These are phyloP conservation scores for Magnolia officinalis DNA, from an alignment of 164 flowering plant genomes.

Conservation along the genomic window DNA sequence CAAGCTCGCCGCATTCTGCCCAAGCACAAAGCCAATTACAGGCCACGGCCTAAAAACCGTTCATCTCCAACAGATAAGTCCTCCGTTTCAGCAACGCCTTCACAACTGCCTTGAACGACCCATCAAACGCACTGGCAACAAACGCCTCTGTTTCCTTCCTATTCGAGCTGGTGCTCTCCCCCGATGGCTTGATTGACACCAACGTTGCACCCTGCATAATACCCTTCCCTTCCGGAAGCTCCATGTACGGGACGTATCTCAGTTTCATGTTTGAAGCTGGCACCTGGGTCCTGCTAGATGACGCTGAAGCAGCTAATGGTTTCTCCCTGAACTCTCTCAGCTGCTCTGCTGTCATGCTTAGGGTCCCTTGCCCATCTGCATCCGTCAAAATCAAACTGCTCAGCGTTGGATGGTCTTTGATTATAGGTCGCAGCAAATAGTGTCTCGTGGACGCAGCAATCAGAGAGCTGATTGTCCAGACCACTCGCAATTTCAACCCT, in stretches of 20 bases:
- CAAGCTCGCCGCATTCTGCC: background rate
- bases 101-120: conserved; percentile 10
- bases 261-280: conserved; percentile 26
- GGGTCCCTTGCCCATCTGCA: conserved; percentile 4
- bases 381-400: background rate
- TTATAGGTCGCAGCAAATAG: background rate
- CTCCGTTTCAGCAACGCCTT: conserved; percentile 14
- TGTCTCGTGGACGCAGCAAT: background rate
- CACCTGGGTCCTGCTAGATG: conserved; percentile 19
- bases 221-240: conserved; percentile 16
- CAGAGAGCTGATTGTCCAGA: conserved; percentile 2
- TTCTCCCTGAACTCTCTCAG: conserved; percentile 24
- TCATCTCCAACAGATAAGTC: conserved; percentile 22
- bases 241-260: conserved; percentile 20
- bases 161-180: conserved; percentile 6
- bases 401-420: background rate
- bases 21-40: background rate
- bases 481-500: conserved; percentile 50
- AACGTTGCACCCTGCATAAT: conserved; percentile 21
- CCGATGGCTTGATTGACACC: conserved; percentile 17
- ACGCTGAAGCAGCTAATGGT: conserved; percentile 19
- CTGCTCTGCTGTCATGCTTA: conserved; percentile 35
- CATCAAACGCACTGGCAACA: conserved; percentile 16
- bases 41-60: conserved; percentile 4
- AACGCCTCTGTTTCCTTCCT: conserved; percentile 17